These are phyloP conservation scores for Sclerotinia nivalis DNA, from an alignment of 2,329 filamentous ascomycete genomes.

Conservation along the genomic window DNA sequence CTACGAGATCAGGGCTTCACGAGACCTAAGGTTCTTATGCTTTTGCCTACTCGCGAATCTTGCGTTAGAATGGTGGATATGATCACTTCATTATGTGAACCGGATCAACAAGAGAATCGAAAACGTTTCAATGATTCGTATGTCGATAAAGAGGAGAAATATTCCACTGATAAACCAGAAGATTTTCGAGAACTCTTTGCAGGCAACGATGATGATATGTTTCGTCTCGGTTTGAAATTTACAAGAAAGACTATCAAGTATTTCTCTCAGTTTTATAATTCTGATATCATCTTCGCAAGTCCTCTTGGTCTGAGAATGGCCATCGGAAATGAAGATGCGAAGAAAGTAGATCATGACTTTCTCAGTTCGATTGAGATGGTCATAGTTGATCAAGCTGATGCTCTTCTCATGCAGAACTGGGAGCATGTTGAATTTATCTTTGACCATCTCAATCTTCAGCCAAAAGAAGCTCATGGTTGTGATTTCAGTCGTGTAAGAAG, in stretches of 20 bases:
- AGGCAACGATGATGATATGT: slow-evolving; percentile 97
- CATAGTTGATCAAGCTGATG: slow-evolving; percentile 88
- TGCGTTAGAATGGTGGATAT: slow-evolving; percentile 76
- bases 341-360: slow-evolving; percentile 81
- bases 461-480: slow-evolving; percentile 84
- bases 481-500: slow-evolving; percentile 87
- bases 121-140: slow-evolving; percentile 89
- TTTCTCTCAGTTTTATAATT: slow-evolving; percentile 94
- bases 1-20: slow-evolving; percentile 94
- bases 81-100: slow-evolving; percentile 73
- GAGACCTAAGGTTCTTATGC: slow-evolving; percentile 85
- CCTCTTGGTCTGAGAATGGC: slow-evolving; percentile 87
- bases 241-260: slow-evolving; percentile 94
- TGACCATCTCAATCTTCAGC: slow-evolving; percentile 85
- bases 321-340: slow-evolving; percentile 71
- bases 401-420: slow-evolving; percentile 97
- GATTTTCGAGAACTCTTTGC: slow-evolving; percentile 90
- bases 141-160: slow-evolving; percentile 65
- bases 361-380: slow-evolving; percentile 90
- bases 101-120: slow-evolving; percentile 92
- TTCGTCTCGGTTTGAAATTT: slow-evolving; percentile 93
- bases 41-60: slow-evolving; percentile 85
- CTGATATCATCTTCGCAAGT: slow-evolving; percentile 90
- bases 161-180: slow-evolving; percentile 72
- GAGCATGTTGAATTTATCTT: slow-evolving; percentile 93